Evolutionary conservation across 352 stramenopile genomes (phyloP), one percentile per base, ranked within the genome.

Genomic region (Nannochloropsis limnetica): DNA sequence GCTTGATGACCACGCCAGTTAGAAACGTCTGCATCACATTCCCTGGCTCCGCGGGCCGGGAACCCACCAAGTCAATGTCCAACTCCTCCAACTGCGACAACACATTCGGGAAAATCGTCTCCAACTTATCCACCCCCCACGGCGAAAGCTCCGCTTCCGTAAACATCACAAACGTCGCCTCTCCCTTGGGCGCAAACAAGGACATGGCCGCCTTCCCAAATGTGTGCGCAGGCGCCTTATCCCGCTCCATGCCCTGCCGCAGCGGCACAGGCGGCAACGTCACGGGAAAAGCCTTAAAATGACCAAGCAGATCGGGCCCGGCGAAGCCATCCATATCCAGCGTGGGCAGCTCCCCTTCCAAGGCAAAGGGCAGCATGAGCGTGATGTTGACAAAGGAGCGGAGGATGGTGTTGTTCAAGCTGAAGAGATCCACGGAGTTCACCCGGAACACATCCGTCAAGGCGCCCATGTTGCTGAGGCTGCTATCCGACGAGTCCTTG

Each of bases 11-110:
- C 11, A 74, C 61, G 22, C 61, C 61, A 11, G 9, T 74, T 22
- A 74, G n/a, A 74, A 74, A 74, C 1, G 61, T 74, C 25, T 74
- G 61, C 61, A 74, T 74, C n/a, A 74, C 61, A 74, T 74, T 74
- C n/a, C 61, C 61, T 8, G 61, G 61, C n/a, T 74, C 25, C 14
- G 61, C n/a, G 25, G 61, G 61, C 22, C 61, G n/a, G 22, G 61
- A 74, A 31, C 61, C 61, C 25, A 74, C 25, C 61, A 74, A 74
- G 61, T 74, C 61, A 2, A 74, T 74, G 25, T 74, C 61, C 11
- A 74, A 20, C 25, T 74, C 61, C 61, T 74, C 61, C 25, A 74
- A 74, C 25, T 74, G 61, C n/a, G 61, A 74, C n/a, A 74, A 29
- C n/a, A 74, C n/a, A 74, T 74, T 74, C n/a, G 61, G 61, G 25